Base-by-base conservation (phyloP, 495 filamentous ascomycete species). In the Geopyxis carbonaria region DNA sequence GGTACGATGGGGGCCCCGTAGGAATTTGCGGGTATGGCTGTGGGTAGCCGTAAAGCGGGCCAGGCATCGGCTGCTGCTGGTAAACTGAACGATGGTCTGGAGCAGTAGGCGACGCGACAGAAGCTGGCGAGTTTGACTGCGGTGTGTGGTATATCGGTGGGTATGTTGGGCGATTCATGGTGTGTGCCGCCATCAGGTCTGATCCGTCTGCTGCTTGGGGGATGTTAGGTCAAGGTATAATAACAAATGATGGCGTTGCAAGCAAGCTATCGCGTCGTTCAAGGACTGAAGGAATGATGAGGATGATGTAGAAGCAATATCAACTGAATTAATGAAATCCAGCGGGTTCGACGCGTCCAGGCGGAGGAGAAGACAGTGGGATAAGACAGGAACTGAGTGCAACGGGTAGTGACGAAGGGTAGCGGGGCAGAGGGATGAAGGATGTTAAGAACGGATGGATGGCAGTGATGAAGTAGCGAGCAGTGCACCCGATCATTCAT, bases 131-230 rank as follows among this genome's bases (percentile, higher is more conserved):
- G 59, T 84, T 91, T 19, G 85, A 93, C 63, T 93, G 84, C 11
- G 87, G 85, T 2, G 87, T 93, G 54, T 93, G 83, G 53, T 97
- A 93, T 45, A 93, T 93, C 20, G 86, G 82, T 18, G 86, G 87
- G 46, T 86, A 94, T 34, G 67, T 67, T 40, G 74, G 69, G 56
- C 75, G 70, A 56, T 78, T 78, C 75, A 93, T 87, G 54, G 80
- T 78, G 46, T 86, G 75, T 37, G 86, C 73, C 44, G 89, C 86
- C 89, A 95, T 95, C 63, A 86, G 76, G 46, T 94, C 86, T 61
- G 79, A 70, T 72, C 78, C 56, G 85, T 43, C 29, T 30, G 40
- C 34, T 34, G 25, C 80, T 93, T n/a, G n/a, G n/a, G n/a, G 55
- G 16, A 28, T 28, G 31, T 21, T 16, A 39, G 22, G 14, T 16